Evolutionary conservation across 164 flowering plant species (phyloP), one percentile per base, ranked within the genome.

Genomic region (Litsea cubeba): DNA sequence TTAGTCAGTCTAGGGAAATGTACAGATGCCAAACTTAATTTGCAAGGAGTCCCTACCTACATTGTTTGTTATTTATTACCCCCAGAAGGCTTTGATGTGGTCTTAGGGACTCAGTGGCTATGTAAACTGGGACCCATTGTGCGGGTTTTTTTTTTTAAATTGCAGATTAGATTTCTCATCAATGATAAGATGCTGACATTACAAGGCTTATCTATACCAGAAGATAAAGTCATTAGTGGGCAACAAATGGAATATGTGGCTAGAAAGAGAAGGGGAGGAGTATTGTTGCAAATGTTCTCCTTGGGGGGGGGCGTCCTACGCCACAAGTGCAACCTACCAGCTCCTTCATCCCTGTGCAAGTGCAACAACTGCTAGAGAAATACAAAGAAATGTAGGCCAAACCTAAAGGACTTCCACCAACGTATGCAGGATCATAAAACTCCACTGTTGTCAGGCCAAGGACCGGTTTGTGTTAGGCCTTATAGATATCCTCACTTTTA

Each of bases 341-440:
- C 46, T 40, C 11, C 46, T 40, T 8, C 18, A 32, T 17, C 69
- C 69, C 46, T 5, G 11, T 1, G 10, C 26, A 14, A 66, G 26
- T 11, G 65, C 65, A 18, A 18, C 12, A 66, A 4, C 1, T 23
- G 7, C 46, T 18, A 18, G 63, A 18, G 51, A 8, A 35, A 8
- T 35, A 5, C 14, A 20, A 40, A 1, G 46, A 18, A 11, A 63
- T 68, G 14, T 74, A 67, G 57, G 18, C 1, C 22, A 46, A 28
- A 20, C 71, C 65, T 12, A 68, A 5, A 15, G 71, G 30, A 26
- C 46, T 74, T 22, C 76, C 65, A 11, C 71, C 54, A 15, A 7
- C 65, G 54, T 4, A 10, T 12, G 3, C 50, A 74, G 4, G 72
- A 75, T 15, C 68, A 69, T 22, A 14, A 32, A 7, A 69, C 69